Evolutionary conservation across 2,329 filamentous ascomycete genomes (phyloP), one percentile per base, ranked within the genome.

Genomic region (Neofusicoccum parvum): DNA sequence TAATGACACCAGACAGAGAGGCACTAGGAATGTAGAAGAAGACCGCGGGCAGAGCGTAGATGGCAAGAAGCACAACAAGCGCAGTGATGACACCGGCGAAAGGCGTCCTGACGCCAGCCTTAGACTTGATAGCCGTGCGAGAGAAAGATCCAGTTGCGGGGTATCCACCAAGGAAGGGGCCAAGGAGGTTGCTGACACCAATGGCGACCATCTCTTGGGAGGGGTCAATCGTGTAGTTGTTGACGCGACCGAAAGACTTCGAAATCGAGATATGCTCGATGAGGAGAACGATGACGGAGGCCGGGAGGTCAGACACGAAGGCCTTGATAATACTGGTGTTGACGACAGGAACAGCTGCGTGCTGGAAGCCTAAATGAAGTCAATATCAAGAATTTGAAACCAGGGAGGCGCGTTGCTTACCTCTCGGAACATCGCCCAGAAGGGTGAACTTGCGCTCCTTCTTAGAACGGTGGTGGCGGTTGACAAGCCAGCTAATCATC

Each of bases 261-360:
- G 94, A 92, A 68, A 98, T 97, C 54, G 94, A 93, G 72, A 98
- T 97, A 76, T 98, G 94, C 79, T 98, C 95, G 67, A 98, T 96
- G 41, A 98, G 84, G 65, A 98, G 84, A n/a, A 99, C 94, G 69
- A 98, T 96, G 62, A 97, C 89, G 0, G 91, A 90, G 7, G 91
- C 91, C 0, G 95, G 95, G 3, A 98, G 82, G 69, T 97, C 85
- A 49, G 83, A 82, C 0, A 86, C 83, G 73, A 96, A 92, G 0
- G 87, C 80, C 1, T 81, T 83, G 73, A 97, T 86, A 60, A 97
- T 86, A 0, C 83, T 77, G 0, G 77, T 78, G 69, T 90, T 87
- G 67, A 98, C 80, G 0, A 79, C 82, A 0, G 95, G 95, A 5
- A 90, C 88, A 15, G 84, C 88, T 17, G 92, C 91, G 74, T 94